Conservation (phyloP, 495 filamentous ascomycete genomes). For the Penicillium pancosmium region DNA sequence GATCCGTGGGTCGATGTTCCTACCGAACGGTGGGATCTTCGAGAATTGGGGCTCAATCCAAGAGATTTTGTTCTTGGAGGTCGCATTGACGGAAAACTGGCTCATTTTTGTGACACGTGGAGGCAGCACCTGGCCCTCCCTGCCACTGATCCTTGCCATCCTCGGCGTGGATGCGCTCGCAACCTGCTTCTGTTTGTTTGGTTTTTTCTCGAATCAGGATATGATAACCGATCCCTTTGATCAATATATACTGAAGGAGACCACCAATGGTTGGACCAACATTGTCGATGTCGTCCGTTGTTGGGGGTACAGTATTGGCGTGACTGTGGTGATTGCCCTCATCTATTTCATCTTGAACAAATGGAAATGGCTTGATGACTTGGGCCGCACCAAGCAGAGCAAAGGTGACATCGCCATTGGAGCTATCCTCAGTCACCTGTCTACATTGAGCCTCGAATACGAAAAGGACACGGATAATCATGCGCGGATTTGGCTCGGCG, state of each 20-base stretch:
- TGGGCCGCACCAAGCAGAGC: conserved; percentile 70
- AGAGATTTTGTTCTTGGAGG: conserved; percentile 71
- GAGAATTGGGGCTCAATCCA: conserved; percentile 71
- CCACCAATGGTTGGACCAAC: conserved; percentile 66
- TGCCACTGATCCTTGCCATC: conserved; percentile 68
- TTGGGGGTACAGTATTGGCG: conserved; percentile 74
- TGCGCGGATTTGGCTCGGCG: conserved; percentile 38
- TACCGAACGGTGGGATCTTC: conserved; percentile 67
- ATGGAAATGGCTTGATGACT: conserved; percentile 66
- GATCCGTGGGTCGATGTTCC: conserved; percentile 64
- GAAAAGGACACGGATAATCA: conserved; percentile 52
- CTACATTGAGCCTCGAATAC: conserved; percentile 70
- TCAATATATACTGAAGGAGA: conserved; percentile 42
- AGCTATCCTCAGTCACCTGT: conserved; percentile 71
- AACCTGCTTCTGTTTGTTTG: conserved; percentile 72
- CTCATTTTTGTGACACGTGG: conserved; percentile 76
- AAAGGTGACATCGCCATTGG: conserved; percentile 72
- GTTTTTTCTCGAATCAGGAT: conserved; percentile 61
- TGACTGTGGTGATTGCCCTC: conserved; percentile 74
- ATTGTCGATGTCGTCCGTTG: conserved; percentile 77
- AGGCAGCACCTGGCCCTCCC: conserved; percentile 65
- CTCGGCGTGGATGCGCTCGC: conserved; percentile 66
- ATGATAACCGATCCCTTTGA: conserved; percentile 45
- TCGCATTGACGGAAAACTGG: conserved; percentile 76
- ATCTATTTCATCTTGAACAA: conserved; percentile 73